A percentile compares a stretch with the other conserved stretches of the same genome.
Evolutionary conservation across 1,139 yeast species (phyloP).

Genomic region (Arxiozyma slooffiae): DNA sequence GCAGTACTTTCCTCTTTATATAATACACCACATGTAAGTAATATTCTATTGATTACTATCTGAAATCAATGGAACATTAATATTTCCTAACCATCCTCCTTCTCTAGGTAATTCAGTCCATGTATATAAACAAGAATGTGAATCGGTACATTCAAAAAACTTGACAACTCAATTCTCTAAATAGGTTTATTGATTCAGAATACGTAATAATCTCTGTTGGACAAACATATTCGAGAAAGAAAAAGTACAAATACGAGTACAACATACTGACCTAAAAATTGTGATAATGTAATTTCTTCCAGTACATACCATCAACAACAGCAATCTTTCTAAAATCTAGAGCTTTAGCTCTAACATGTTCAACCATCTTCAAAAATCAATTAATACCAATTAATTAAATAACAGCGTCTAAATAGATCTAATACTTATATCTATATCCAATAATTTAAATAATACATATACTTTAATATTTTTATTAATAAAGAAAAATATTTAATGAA

Average conservation of each 20-base stretch:
- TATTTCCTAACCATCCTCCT: conserved; percentile 96
- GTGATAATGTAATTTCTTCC: conserved; percentile 87
- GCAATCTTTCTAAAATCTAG: conserved; percentile 94
- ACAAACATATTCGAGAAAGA: conserved; percentile 98
- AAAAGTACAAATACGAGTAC: conserved; percentile 91
- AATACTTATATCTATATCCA: too few species aligned
- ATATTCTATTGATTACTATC: conserved; percentile 93
- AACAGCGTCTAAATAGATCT: background rate
- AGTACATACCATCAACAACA: conserved; percentile 89
- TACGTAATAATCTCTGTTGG: conserved; percentile 98
- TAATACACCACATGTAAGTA: conserved; percentile 94
- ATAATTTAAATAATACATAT: too few species aligned
- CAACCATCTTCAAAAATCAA: conserved; percentile 51
- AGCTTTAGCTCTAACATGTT: conserved; percentile 87
- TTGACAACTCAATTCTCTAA: conserved; percentile 77
- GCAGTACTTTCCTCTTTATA: conserved; percentile 93
- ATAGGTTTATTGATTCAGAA: conserved; percentile 87
- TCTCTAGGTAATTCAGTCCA: conserved; percentile 96
- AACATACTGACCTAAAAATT: conserved; percentile 97
- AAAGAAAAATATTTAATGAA: too few species aligned
- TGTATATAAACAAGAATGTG: conserved; percentile 92
- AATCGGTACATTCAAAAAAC: conserved; percentile 95
- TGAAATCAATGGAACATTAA: conserved; percentile 86
- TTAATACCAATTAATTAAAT: background rate
- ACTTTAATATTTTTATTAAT: too few species aligned